Evolutionary conservation across 73 alveolate genomes (phyloP).

Genomic region (Paramecium bursaria): DNA sequence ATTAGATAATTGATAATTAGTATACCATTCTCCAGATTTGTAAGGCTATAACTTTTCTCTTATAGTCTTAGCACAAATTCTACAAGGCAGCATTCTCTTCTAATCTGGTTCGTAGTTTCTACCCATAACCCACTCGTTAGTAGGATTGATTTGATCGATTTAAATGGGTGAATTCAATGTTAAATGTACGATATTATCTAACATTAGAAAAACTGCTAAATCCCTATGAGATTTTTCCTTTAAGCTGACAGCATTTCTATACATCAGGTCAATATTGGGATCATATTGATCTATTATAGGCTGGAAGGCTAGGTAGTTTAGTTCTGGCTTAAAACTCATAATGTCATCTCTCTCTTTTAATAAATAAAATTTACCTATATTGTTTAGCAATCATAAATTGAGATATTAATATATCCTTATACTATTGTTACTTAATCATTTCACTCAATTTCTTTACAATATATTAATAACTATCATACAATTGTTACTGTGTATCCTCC

Average conservation of each 20-base stretch:
- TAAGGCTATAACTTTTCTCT: constrained; percentile 19
- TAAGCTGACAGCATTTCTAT: constrained; percentile 38
- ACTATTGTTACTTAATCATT: constrained; percentile 22
- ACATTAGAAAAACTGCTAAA: constrained; percentile 40
- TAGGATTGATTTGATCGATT: too few relatives aligned
- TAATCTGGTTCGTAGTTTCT: constrained; percentile 29
- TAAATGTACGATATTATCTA: neutral
- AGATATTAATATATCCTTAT: too few relatives aligned
- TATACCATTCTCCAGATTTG: constrained; percentile 56
- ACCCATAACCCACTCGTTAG: constrained; percentile 31
- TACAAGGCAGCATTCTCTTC: neutral
- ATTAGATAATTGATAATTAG: neutral
- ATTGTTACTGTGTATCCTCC: neutral
- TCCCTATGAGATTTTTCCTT: constrained; percentile 15
- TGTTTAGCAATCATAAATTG: too few relatives aligned
- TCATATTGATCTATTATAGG: constrained; percentile 37
- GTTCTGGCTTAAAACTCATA: neutral
- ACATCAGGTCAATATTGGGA: constrained; percentile 44
- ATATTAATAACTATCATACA: constrained; percentile 28
- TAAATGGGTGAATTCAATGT: too few relatives aligned
- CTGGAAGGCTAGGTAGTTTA: constrained; percentile 38
- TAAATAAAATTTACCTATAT: too few relatives aligned
- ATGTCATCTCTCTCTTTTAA: too few relatives aligned
- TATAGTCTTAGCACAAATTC: constrained; percentile 28
- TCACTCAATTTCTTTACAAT: neutral